Percentiles rank a stretch among this genome's conserved stretches.
phyloP scores from a whole-genome alignment of 169 alveolate genomes.

The Plasmodium inui region DNA sequence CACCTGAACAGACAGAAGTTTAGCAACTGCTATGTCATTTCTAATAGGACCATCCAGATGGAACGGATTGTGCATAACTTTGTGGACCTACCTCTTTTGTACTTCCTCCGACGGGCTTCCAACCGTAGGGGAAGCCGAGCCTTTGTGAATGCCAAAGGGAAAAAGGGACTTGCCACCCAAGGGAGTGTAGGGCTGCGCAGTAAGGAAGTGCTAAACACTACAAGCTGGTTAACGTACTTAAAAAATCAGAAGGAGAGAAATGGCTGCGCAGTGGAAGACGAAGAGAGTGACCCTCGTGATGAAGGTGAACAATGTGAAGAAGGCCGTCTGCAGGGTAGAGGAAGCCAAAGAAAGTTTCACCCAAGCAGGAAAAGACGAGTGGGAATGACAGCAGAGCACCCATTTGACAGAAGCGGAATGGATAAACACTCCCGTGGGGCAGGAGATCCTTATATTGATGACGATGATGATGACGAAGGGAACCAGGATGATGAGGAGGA shows the following conservation, averaged over 20 bases:
- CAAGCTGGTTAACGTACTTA: slow-evolving; percentile 4
- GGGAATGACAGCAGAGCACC: neutral
- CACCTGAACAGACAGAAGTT: slow-evolving; percentile 51
- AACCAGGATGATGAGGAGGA: neutral
- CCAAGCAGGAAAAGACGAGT: neutral
- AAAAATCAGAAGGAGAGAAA: neutral
- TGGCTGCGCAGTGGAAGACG: neutral
- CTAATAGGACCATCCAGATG: slow-evolving; percentile 63
- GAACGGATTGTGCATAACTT: slow-evolving; percentile 39
- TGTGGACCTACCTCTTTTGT: slow-evolving; percentile 45
- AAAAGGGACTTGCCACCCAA: neutral
- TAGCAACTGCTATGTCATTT: slow-evolving; percentile 54
- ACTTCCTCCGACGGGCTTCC: neutral
- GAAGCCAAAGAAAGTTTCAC: neutral
- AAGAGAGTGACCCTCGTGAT: neutral
- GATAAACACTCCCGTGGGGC: no score
- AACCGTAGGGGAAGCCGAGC: neutral
- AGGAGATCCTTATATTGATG: neutral
- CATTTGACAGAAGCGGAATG: no score
- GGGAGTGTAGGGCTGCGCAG: neutral
- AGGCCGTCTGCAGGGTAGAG: neutral
- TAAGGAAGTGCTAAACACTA: slow-evolving; percentile 9
- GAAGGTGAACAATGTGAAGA: neutral
- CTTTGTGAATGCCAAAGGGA: neutral
- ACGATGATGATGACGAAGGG: neutral